phyloP scores from a whole-genome alignment of 1,284 basidiomycete species.

The Fomitopsis palustris region DNA sequence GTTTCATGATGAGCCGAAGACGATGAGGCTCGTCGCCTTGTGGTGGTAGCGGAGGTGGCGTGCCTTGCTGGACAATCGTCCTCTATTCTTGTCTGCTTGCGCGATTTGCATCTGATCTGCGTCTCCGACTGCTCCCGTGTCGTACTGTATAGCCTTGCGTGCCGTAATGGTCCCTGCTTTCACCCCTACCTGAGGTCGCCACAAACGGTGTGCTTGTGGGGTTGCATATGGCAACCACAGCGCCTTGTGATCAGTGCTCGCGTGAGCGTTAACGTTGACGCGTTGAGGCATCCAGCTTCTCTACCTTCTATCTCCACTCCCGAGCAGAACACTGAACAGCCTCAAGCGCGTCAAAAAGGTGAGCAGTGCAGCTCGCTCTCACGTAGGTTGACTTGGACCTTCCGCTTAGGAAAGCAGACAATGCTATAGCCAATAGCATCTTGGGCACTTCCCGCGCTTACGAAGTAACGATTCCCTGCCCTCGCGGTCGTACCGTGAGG shows the following conservation, averaged over 20 bases:
- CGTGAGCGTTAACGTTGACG: no score
- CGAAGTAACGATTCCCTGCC: not conserved
- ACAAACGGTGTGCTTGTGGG: not conserved
- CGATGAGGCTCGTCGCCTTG: conserved; percentile 7
- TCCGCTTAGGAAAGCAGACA: not conserved
- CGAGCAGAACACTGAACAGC: not conserved
- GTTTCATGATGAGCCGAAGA: conserved; percentile 69
- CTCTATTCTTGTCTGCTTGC: not conserved
- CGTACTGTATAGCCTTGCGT: not conserved
- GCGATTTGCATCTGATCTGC: not conserved
- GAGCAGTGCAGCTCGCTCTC: not conserved
- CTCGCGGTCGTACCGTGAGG: not conserved
- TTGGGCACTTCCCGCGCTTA: no score
- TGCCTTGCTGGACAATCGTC: not conserved
- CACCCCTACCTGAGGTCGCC: not conserved
- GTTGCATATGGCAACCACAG: no score
- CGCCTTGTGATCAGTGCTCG: no score
- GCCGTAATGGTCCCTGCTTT: not conserved
- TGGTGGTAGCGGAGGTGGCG: not conserved
- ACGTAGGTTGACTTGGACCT: not conserved
- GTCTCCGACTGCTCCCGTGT: not conserved
- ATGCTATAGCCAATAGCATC: not conserved
- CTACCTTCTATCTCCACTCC: not conserved
- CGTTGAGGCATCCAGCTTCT: no score
- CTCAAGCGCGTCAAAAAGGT: not conserved